These are phyloP conservation scores for Endocalyx cinctus DNA, from an alignment of 2,329 filamentous ascomycete genomes.

Conservation along the genomic window DNA sequence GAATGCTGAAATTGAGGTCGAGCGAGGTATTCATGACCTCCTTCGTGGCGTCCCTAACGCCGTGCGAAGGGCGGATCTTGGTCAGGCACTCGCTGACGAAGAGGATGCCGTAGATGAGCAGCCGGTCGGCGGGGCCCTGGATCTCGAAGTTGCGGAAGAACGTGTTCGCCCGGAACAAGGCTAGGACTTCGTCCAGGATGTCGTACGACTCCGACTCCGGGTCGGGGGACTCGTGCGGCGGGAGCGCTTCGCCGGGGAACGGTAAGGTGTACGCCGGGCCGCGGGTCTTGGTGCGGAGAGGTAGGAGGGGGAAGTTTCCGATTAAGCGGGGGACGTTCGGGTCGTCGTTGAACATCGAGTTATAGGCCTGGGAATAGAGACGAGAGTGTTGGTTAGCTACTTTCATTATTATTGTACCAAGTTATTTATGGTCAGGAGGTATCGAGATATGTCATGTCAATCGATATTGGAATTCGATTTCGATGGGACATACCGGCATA, in stretches of 20 bases:
- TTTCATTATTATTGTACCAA: too few species aligned
- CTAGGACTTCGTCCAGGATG: constrained; percentile 87
- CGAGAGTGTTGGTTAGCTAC: constrained; percentile 17
- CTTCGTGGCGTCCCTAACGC: constrained; percentile 56
- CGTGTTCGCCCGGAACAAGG: constrained; percentile 94
- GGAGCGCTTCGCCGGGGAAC: constrained; percentile 50
- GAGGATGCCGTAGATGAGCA: constrained; percentile 94
- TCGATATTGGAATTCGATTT: constrained; percentile 1
- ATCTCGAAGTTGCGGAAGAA: constrained; percentile 99
- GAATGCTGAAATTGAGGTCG: constrained; percentile 88
- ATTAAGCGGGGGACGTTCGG: constrained; percentile 57
- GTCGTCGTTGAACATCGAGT: constrained; percentile 91
- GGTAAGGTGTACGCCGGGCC: constrained; percentile 89
- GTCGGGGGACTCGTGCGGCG: constrained; percentile 62
- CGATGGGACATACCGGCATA: constrained; percentile 41
- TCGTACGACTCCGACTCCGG: constrained; percentile 92
- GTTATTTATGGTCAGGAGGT: too few species aligned
- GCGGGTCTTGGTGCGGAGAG: constrained; percentile 88
- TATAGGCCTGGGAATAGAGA: constrained; percentile 68
- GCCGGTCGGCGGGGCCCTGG: constrained; percentile 87
- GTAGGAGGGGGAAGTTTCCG: constrained; percentile 93
- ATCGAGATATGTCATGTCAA: too few species aligned
- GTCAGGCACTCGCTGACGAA: constrained; percentile 86
- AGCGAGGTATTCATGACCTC: constrained; percentile 87
- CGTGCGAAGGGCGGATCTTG: constrained; percentile 76